phyloP scores from a whole-genome alignment of 345 rosid genomes.

The Garcia nutans region DNA sequence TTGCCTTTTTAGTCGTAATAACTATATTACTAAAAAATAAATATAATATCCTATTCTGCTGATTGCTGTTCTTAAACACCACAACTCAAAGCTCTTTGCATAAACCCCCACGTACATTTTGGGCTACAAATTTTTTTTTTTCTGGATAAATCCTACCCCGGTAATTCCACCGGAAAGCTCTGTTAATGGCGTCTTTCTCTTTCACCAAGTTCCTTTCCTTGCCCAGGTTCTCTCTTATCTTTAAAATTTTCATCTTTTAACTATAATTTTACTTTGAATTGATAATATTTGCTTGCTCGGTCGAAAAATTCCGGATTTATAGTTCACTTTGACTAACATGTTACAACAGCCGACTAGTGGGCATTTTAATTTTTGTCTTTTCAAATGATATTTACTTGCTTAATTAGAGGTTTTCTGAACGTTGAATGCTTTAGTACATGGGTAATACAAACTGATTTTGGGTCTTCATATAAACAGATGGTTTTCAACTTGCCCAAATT shows the following conservation, averaged over 20 bases:
- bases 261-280: neutral
- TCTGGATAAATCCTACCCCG: neutral
- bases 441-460: neutral
- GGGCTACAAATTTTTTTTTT: too few species aligned
- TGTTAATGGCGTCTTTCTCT: conserved; percentile 61
- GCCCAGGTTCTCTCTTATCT: conserved; percentile 53
- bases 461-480: conserved; percentile 40
- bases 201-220: conserved; percentile 51
- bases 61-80: neutral
- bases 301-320: neutral
- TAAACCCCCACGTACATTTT: neutral
- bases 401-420: neutral
- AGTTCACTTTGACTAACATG: neutral
- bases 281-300: neutral
- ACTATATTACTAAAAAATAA: neutral
- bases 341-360: neutral
- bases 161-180: neutral
- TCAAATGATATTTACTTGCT: neutral
- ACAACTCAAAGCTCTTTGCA: neutral
- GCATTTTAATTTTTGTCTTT: neutral
- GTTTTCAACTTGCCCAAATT: conserved; percentile 38
- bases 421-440: too few species aligned
- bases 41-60: neutral
- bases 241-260: conserved; percentile 7
- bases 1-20: too few species aligned